Conservation (phyloP, 768 basidiomycete genomes). For the Auriscalpium orientale region DNA sequence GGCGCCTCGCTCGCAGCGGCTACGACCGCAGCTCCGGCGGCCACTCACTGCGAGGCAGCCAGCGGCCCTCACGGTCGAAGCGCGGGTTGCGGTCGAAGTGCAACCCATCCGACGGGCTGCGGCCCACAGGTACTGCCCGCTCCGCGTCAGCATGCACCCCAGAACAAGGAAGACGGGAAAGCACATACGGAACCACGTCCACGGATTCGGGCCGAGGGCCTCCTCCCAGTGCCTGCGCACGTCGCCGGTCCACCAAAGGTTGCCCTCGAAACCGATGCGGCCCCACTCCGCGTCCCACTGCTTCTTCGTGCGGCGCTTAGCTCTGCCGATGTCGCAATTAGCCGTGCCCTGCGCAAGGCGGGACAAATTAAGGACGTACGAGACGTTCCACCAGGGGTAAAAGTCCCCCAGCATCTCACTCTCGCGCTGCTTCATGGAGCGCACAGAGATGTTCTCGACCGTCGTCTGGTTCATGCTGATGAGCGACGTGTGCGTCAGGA, state of each 20-base stretch:
- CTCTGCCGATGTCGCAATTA: constrained; percentile 28
- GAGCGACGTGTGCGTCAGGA: constrained; percentile 50
- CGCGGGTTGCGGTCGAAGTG: constrained; percentile 64
- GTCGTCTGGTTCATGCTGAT: constrained; percentile 65
- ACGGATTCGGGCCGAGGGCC: constrained; percentile 65
- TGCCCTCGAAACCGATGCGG: constrained; percentile 60
- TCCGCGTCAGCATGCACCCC: neutral
- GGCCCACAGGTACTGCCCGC: constrained; percentile 41
- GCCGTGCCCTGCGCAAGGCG: neutral
- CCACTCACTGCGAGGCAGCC: constrained; percentile 64
- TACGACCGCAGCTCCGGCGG: constrained; percentile 52
- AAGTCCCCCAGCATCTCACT: constrained; percentile 38
- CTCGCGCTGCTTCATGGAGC: constrained; percentile 61
- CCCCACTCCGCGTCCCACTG: constrained; percentile 85
- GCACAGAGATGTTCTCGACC: constrained; percentile 63
- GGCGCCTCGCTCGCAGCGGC: neutral
- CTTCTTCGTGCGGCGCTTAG: constrained; percentile 34
- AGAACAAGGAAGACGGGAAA: neutral
- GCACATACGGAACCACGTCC: constrained; percentile 77
- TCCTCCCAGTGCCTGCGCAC: constrained; percentile 60
- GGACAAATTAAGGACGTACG: constrained; percentile 31
- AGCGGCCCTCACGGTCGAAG: constrained; percentile 61
- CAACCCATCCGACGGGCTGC: constrained; percentile 48
- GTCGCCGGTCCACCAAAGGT: constrained; percentile 81
- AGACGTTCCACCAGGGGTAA: constrained; percentile 45